Percentiles rank a stretch among this genome's conserved stretches.
Evolutionary conservation across 768 basidiomycete genomes (phyloP).

Genomic region (Leccinellum albellum): DNA sequence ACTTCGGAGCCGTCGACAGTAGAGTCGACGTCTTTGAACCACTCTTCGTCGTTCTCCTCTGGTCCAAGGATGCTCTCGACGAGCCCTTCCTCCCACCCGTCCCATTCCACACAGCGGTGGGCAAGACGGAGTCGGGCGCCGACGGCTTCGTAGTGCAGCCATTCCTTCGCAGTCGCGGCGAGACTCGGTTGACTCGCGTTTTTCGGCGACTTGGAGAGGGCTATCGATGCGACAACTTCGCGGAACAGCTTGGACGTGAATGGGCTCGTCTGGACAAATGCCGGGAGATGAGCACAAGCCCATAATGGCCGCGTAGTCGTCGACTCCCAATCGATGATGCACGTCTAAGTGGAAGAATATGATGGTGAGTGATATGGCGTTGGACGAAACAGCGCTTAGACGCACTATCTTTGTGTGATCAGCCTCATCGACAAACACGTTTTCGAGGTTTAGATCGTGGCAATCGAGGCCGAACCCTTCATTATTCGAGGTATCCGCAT

Average conservation of each 20-base stretch:
- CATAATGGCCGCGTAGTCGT: conserved; percentile 85
- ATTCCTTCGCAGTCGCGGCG: conserved; percentile 55
- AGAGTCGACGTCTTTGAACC: conserved; percentile 49
- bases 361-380: not conserved
- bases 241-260: conserved; percentile 73
- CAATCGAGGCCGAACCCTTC: conserved; percentile 80
- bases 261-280: conserved; percentile 73
- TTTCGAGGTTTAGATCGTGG: conserved; percentile 83
- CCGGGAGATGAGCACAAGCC: conserved; percentile 79
- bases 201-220: conserved; percentile 22
- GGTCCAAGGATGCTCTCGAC: conserved; percentile 71
- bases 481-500: conserved; percentile 26
- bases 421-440: conserved; percentile 72
- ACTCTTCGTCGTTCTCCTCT: conserved; percentile 67
- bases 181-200: conserved; percentile 28
- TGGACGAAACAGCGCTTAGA: conserved; percentile 5
- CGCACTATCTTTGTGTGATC: conserved; percentile 71
- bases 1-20: conserved; percentile 18
- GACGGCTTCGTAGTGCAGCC: conserved; percentile 68
- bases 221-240: conserved; percentile 52
- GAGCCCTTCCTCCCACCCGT: conserved; percentile 88
- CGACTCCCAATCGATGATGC: conserved; percentile 88
- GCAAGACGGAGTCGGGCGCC: conserved; percentile 69
- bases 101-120: conserved; percentile 83
- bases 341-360: conserved; percentile 49